Percentiles rank a stretch among this genome's conserved stretches.
Evolutionary conservation across 164 flowering plant genomes (phyloP).

Genomic region (Brasenia schreberi): DNA sequence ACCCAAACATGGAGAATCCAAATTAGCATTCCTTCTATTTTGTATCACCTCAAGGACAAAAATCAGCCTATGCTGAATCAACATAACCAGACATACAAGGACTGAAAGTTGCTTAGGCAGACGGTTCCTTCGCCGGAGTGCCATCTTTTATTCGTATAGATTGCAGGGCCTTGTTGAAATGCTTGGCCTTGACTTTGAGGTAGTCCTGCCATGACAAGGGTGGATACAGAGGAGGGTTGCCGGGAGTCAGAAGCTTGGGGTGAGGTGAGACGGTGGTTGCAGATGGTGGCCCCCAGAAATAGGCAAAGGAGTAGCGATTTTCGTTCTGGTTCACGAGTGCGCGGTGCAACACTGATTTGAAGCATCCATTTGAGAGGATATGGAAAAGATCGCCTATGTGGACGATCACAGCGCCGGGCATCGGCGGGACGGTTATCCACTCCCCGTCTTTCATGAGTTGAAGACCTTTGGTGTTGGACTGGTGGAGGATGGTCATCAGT

Average conservation of each 20-base stretch:
- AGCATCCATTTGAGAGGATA: slow-evolving; percentile 64
- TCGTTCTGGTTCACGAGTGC: slow-evolving; percentile 36
- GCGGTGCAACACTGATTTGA: slow-evolving; percentile 43
- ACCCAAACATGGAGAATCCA: slow-evolving; percentile 3
- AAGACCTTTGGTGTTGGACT: slow-evolving; percentile 57
- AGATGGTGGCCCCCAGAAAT: slow-evolving; percentile 42
- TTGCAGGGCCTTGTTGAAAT: slow-evolving; percentile 64
- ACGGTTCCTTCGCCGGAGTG: too few relatives aligned
- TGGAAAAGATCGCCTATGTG: slow-evolving; percentile 85
- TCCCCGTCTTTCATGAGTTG: slow-evolving; percentile 46
- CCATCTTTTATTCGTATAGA: slow-evolving; percentile 18
- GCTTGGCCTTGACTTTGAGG: slow-evolving; percentile 57
- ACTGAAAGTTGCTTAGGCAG: too few relatives aligned
- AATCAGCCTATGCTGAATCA: too few relatives aligned
- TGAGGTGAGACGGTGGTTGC: slow-evolving; percentile 35
- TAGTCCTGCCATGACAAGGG: slow-evolving; percentile 68
- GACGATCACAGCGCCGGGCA: slow-evolving; percentile 51
- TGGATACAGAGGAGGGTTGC: slow-evolving; percentile 40
- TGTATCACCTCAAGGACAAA: too few relatives aligned
- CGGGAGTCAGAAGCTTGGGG: slow-evolving; percentile 26
- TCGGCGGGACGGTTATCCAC: slow-evolving; percentile 74
- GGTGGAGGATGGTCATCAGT: slow-evolving; percentile 75
- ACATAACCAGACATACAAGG: too few relatives aligned
- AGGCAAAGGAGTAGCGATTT: slow-evolving; percentile 45
- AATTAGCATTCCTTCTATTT: too few relatives aligned